These are phyloP conservation scores for Claviceps spartinae DNA, from an alignment of 2,329 filamentous ascomycete species.

Conservation along the genomic window DNA sequence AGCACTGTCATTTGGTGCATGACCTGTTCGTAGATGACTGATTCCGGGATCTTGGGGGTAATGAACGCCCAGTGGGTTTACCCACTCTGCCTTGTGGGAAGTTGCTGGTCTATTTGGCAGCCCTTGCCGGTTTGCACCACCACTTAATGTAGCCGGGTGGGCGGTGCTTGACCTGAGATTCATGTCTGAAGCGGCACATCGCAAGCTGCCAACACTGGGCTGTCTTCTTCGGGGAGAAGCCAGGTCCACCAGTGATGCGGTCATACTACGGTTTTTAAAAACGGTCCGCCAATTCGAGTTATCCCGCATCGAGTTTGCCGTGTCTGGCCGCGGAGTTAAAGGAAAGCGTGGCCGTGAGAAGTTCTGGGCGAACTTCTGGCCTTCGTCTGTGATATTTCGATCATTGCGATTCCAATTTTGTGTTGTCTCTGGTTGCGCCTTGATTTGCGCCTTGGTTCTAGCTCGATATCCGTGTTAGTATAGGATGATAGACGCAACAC, in stretches of 20 bases:
- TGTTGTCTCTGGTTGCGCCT: constrained; percentile 8
- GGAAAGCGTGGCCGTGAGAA: constrained; percentile 21
- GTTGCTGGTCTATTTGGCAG: constrained; percentile 11
- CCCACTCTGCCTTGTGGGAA: constrained; percentile 25
- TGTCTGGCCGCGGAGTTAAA: constrained; percentile 23
- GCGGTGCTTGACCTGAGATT: constrained; percentile 18
- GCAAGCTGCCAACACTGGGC: constrained; percentile 15
- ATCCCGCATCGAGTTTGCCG: constrained; percentile 22
- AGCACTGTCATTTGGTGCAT: not conserved
- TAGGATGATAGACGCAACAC: not conserved
- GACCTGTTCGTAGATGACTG: not conserved
- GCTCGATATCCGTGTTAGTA: not conserved
- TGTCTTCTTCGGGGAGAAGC: constrained; percentile 15
- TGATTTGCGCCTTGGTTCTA: constrained; percentile 6
- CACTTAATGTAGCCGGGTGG: constrained; percentile 21
- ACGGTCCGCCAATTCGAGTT: constrained; percentile 19
- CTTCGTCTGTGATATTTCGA: constrained; percentile 19
- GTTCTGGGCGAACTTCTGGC: constrained; percentile 24
- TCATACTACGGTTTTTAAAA: constrained; percentile 22
- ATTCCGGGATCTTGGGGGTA: constrained; percentile 20
- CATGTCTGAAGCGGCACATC: constrained; percentile 24
- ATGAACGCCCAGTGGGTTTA: constrained; percentile 35
- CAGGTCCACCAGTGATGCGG: constrained; percentile 34
- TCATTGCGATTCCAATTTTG: constrained; percentile 19
- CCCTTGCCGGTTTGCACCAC: constrained; percentile 17